Evolutionary conservation across 2,329 filamentous ascomycete species (phyloP), one percentile per base, ranked within the genome.

Genomic region (Diaporthe citri): DNA sequence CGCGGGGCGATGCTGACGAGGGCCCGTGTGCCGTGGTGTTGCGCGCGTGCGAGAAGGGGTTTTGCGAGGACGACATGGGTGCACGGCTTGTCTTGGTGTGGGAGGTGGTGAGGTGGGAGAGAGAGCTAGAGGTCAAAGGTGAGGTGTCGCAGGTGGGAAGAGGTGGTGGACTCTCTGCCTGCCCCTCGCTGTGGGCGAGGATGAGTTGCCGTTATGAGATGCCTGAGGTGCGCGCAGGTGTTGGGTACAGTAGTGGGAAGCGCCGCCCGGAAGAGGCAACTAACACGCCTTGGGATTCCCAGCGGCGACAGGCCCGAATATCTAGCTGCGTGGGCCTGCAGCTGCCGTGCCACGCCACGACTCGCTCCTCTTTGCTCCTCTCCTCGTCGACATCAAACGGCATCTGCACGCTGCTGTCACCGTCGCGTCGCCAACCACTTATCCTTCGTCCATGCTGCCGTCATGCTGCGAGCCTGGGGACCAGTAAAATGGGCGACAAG

Each of bases 1-100:
- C 70, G 57, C 46, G 56, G 55, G 55, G 51, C 74, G 78, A 78
- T 77, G 51, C n/a, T 55, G 77, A 82, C 80, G 57, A 82, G 41
- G 81, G 66, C 31, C 34, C 67, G 41, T 64, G 73, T 46, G 67
- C 56, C 9, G 69, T 41, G 8, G 75, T 36, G 25, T 56, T 71
- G 28, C 56, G 59, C 34, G 46, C 55, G 43, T 74, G 73, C n/a
- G 75, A 72, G 60, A 76, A 75, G 31, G 69, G 67, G 43, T 66
- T 67, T 15, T 76, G 74, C 4, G 74, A 74, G 59, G 66, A 52
- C 57, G 74, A 71, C 64, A 73, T 74, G 41, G 60, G 17, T 71
- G 51, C 51, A n/a, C 25, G 25, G 17, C 5, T 3, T 15, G 15
- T 41, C n/a, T 41, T 31, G 25, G 15, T 9, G 22, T 39, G 51